Evolutionary conservation across 1,139 yeast genomes (phyloP), one percentile per base, ranked within the genome.

Genomic region (Candida glucosophila): DNA sequence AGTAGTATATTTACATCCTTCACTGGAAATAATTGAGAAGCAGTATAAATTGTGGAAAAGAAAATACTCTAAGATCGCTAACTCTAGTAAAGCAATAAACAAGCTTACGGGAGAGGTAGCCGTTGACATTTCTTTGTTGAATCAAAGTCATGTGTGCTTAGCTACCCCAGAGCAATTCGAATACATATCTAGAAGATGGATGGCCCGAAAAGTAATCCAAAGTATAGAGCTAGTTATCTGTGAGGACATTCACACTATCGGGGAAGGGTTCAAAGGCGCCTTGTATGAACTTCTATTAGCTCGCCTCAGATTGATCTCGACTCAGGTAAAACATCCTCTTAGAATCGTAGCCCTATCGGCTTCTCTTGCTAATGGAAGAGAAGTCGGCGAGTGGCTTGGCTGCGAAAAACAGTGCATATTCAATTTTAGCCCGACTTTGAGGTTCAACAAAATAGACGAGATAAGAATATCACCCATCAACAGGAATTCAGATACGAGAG

Each of bases 311-410:
- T 73, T 81, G 35, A 70, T 86, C 48, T 57, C 75, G 0, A 63
- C 73, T 1, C 92, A 82, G 37, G 47, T 77, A 9, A 77, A 75
- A 15, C 56, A 52, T 2, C 40, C 48, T 5, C 39, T 74, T 2
- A 58, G 97, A 34, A 53, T 85, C 16, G 67, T 90, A 13, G 88
- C 73, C 0, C 52, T 90, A 10, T 64, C 83, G 1, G 63, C 73
- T 2, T 73, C 95, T 1, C 48, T 88, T 19, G 73, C 92, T 0
- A 80, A 79, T 44, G 83, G 80, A 4, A 64, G 73, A 29, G 95
- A 83, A 37, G 50, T 88, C 35, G 92, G 83, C 2, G 83, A 78
- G 32, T 92, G 97, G 95, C 52, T 90, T 18, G 94, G 92, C 2
- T 77, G 81, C 17, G 58, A 70, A 17, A 62, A 59, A 29, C 61